Base-by-base conservation (phyloP, 2,329 filamentous ascomycete genomes). In the Colletotrichum sp. region DNA sequence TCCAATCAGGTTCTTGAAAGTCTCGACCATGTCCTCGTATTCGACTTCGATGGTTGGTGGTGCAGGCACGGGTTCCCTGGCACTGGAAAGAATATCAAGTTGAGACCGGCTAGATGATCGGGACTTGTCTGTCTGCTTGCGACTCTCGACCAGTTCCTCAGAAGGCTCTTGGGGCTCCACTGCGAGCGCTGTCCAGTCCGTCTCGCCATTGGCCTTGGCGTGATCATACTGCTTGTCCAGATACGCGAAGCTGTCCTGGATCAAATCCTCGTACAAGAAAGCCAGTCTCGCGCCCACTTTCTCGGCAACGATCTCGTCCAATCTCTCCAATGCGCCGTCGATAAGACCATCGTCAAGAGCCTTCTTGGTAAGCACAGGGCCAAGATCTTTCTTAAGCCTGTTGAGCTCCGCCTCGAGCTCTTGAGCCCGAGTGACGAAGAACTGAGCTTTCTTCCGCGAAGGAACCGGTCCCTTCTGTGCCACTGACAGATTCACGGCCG, bases 61-160 rank as follows among this genome's bases (percentile, higher is more conserved):
- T 0, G 55, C 30, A 26, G 6, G 4, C 2, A 36, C 15, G 4
- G 44, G 3, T 0, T 13, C n/a, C 5, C 78, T 49, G 0, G 39
- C 8, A 0, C 64, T 32, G 6, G 80, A 76, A 8, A 76, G 71
- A 63, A 85, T 82, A 2, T 84, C 82, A 64, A 84, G 85, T 0
- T 80, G 68, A 1, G 84, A 86, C 1, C 84, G 82, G 30, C 85
- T 79, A 0, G 79, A 72, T 5, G 83, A 85, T 0, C 87, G 85
- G 1, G 87, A 88, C 81, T 88, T 90, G 59, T 86, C 82, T 75
- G 89, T 89, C 55, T 85, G 73, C 26, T 79, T 83, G 28, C 84
- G 83, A 59, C 85, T 79, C 71, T 87, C 80, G 2, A 86, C 75
- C 12, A 73, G 77, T 2, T 81, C 32, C 24, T 83, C 81, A 8